Evolutionary conservation across 2,329 filamentous ascomycete species (phyloP), one percentile per base, ranked within the genome.

Genomic region (Trichoderma harzianum): DNA sequence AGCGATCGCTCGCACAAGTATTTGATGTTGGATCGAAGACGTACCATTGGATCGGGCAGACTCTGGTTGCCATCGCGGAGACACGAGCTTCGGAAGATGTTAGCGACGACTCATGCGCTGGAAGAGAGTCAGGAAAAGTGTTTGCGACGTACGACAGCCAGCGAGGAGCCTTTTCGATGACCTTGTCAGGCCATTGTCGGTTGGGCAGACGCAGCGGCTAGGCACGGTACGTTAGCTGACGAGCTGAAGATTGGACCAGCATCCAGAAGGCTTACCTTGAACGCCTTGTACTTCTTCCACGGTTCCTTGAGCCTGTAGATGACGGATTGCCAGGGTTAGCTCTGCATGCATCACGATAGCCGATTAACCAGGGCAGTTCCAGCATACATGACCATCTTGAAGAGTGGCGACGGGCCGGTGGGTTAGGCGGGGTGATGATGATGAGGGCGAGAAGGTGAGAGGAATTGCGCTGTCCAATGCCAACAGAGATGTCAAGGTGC

Each of bases 41-140:
- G 43, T 53, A 65, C 62, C 62, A 65, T 65, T 24, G 62, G 62
- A 34, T 65, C 62, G 12, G 62, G 62, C 26, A 65, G 62, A 65
- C 62, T 65, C 62, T 65, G 62, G 43, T 65, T 65, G 62, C 62
- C 62, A 65, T 65, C 62, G 30, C 62, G 62, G 39, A 65, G 62
- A 30, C 62, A 65, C 24, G 62, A 65, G 28, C 62, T 65, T 51
- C 28, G 28, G 28, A 32, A 1, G 11, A 10, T 53, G 14, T 65
- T 51, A 65, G 62, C 43, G 24, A 65, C 36, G 28, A 18, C 28
- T 24, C 39, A 53, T n/a, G 24, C 39, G 39, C 11, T 34, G 18
- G 1, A n/a, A n/a, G 10, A 32, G 7, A 51, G 39, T 0, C 36
- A 8, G 16, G 16, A 36, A 21, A 64, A 3, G n/a, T 58, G 11